Evolutionary conservation across 176 grass and related monocot genomes (phyloP), one percentile per base, ranked within the genome.

Genomic region (Oryza glumipatula): DNA sequence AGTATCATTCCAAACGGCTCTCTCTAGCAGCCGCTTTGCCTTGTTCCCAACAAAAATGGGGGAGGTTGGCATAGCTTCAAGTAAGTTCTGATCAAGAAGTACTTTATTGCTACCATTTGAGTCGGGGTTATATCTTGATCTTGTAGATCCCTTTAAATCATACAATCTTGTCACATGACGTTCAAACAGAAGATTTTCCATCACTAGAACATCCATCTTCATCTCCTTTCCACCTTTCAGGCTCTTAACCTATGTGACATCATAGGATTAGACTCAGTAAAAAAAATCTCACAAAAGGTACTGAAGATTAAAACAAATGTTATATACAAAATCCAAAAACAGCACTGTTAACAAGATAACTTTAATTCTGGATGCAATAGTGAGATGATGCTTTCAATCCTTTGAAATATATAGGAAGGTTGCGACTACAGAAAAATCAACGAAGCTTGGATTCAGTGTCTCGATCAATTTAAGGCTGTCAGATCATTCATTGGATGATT

Each of bases 1-100:
- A 30, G 96, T 99, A 73, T 99, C 96, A 77, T 99, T 99, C 96
- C 96, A 99, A 80, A 99, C 93, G 83, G 93, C 91, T 94, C 96
- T 95, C 85, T 99, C 94, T 68, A 99, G 72, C 63, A 96, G 67
- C 65, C 91, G 77, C 72, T 99, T 99, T 47, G 93, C 89, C 72
- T 96, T 96, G 67, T 99, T 99, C 16, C 91, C 93, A 1, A 99
- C 96, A 88, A 99, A 99, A 92, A 99, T 99, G 26, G 93, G 96
- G 15, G 93, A 96, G 72, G 96, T 99, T 48, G 96, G 93, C 96
- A 99, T 99, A 23, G 86, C 76, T 80, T 99, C 93, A 19, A 99
- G 92, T 88, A 99, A 92, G 76, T 99, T 96, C 76, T 99, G 86
- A 67, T 99, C 96, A 83, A 99, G 93, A 84, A 99, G 94, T 49